Evolutionary conservation across 202 grass and related monocot species (phyloP).

Genomic region (Schoenoplectus triqueter): DNA sequence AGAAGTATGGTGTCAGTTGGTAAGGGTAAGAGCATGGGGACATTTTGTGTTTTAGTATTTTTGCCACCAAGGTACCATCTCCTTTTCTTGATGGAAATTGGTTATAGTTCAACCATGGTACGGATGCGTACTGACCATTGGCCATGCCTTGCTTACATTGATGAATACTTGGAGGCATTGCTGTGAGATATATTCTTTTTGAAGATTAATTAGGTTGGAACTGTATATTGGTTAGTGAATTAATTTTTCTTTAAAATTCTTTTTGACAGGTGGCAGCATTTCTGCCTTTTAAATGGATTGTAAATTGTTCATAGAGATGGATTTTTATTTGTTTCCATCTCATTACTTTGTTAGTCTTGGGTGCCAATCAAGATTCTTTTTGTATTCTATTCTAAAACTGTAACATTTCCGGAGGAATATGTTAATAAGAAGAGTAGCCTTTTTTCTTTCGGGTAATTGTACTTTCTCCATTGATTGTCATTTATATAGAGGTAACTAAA

Average conservation of each 20-base stretch:
- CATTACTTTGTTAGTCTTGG: conserved; percentile 17
- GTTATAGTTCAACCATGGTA: conserved; percentile 69
- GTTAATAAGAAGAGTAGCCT: not conserved
- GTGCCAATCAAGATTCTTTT: conserved; percentile 14
- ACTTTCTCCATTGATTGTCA: not conserved
- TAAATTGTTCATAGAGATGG: conserved; percentile 43
- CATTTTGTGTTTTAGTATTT: conserved; percentile 74
- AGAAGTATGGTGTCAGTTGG: conserved; percentile 41
- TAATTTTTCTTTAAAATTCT: conserved; percentile 29
- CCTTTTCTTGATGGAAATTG: conserved; percentile 94
- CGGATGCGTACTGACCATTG: conserved; percentile 94
- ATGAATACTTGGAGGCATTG: conserved; percentile 92
- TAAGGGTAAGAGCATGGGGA: conserved; percentile 64
- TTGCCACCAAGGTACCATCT: conserved; percentile 92
- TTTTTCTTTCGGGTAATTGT: not conserved
- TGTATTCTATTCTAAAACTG: conserved; percentile 23
- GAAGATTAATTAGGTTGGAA: conserved; percentile 15
- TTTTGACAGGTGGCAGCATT: conserved; percentile 48
- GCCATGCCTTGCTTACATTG: conserved; percentile 94
- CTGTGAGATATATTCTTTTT: conserved; percentile 45
- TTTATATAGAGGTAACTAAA: conserved; percentile 4
- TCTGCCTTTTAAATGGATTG: conserved; percentile 41
- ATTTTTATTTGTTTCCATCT: conserved; percentile 35
- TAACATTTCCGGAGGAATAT: not conserved
- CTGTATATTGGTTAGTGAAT: conserved; percentile 50